phyloP scores from a whole-genome alignment of 352 stramenopile genomes.

The Blastocystis sp. region DNA sequence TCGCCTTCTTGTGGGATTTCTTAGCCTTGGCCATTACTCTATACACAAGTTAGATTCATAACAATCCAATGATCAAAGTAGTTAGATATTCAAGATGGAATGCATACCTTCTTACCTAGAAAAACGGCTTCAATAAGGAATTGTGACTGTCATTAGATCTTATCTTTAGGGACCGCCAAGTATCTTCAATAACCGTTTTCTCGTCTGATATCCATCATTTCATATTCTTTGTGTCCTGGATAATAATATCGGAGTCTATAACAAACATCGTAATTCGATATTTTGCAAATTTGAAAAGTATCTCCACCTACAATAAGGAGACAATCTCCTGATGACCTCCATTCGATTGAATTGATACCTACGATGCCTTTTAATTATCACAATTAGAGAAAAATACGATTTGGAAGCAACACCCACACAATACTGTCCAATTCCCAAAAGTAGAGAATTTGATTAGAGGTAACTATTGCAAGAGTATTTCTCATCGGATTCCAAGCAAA shows the following conservation, averaged over 20 bases:
- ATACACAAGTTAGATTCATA: not conserved
- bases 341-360: not conserved
- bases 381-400: not conserved
- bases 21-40: conserved; percentile 46
- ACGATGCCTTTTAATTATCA: conserved; percentile 7
- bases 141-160: too few species aligned
- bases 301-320: conserved; percentile 11
- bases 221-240: not conserved
- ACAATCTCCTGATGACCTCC: not conserved
- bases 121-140: too few species aligned
- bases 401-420: conserved; percentile 28
- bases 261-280: not conserved
- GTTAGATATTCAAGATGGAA: too few species aligned
- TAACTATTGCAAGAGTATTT: conserved; percentile 7
- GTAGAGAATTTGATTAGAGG: conserved; percentile 34
- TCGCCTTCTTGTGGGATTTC: conserved; percentile 36
- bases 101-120: too few species aligned
- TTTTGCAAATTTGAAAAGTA: not conserved
- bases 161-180: too few species aligned
- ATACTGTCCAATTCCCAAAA: conserved; percentile 30
- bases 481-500: conserved; percentile 18
- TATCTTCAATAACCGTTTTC: not conserved
- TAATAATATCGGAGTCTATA: too few species aligned
- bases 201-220: not conserved
- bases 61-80: too few species aligned